Percentiles rank a stretch among this genome's conserved stretches.
Evolutionary conservation across 371 early-diverging fungal genomes (phyloP).

Genomic region (Cokeromyces recurvatus): DNA sequence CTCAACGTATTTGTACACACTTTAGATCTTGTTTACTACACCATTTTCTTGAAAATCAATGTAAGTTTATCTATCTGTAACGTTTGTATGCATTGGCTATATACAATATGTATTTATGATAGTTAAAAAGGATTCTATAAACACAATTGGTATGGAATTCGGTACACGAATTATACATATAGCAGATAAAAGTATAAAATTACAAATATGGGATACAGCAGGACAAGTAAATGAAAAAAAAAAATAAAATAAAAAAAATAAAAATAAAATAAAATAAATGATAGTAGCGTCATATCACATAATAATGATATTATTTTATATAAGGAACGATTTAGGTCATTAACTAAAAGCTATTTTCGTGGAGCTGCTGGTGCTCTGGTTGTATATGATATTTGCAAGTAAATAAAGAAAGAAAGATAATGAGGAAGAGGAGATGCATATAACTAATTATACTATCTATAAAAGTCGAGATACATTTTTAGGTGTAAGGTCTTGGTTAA

Average conservation of each 20-base stretch:
- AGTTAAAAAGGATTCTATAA: constrained; percentile 61
- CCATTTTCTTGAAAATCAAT: constrained; percentile 64
- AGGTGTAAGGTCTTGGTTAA: constrained; percentile 58
- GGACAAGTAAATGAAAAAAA: constrained; percentile 54
- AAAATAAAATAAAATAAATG: too few species aligned
- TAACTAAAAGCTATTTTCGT: constrained; percentile 72
- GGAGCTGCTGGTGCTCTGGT: constrained; percentile 69
- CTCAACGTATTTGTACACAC: neutral
- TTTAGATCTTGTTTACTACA: constrained; percentile 61
- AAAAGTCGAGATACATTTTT: constrained; percentile 53
- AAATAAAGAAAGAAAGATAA: constrained; percentile 15
- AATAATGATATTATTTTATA: neutral
- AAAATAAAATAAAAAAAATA: neutral
- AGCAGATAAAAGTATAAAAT: constrained; percentile 60
- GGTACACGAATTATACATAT: constrained; percentile 64
- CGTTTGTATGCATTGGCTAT: neutral
- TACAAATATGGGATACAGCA: constrained; percentile 88
- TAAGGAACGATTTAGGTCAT: constrained; percentile 77
- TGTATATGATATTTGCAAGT: constrained; percentile 67
- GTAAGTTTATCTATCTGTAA: constrained; percentile 20
- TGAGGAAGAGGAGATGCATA: neutral
- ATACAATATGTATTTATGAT: too few species aligned
- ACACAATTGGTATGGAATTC: constrained; percentile 71
- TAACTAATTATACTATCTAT: neutral
- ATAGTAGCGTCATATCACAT: too few species aligned